Evolutionary conservation across 768 basidiomycete species (phyloP).

Genomic region (Kwoniella bestiolae): DNA sequence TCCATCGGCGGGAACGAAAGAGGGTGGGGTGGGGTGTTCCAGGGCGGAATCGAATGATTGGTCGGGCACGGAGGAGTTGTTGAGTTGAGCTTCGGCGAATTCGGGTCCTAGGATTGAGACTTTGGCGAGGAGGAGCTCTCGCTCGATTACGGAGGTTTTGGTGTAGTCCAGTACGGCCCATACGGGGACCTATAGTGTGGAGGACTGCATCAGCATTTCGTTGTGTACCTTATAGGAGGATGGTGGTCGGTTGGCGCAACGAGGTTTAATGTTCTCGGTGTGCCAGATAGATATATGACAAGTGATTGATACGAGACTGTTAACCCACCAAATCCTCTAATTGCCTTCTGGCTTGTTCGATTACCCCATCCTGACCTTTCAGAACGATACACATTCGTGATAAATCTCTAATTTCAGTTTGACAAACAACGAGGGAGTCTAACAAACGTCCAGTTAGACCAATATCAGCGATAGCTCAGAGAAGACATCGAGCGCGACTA

Average conservation of each 20-base stretch:
- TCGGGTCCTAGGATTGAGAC: slow-evolving; percentile 97
- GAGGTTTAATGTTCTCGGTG: too few species aligned
- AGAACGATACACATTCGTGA: slow-evolving; percentile 98
- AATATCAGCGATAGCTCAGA: too few species aligned
- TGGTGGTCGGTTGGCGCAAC: not conserved
- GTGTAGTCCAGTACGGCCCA: slow-evolving; percentile 99
- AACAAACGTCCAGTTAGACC: too few species aligned
- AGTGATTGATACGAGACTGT: not conserved
- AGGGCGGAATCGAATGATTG: slow-evolving; percentile 53
- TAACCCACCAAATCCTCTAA: slow-evolving; percentile 90
- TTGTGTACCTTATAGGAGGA: too few species aligned
- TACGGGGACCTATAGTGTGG: slow-evolving; percentile 77
- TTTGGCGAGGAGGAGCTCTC: slow-evolving; percentile 93
- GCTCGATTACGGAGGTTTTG: slow-evolving; percentile 83
- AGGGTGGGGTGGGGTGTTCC: slow-evolving; percentile 64
- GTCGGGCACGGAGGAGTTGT: slow-evolving; percentile 80
- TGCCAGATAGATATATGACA: not conserved
- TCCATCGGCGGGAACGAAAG: slow-evolving; percentile 72
- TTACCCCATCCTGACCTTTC: slow-evolving; percentile 93
- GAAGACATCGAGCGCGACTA: too few species aligned
- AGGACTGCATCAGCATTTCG: not conserved
- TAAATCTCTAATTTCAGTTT: slow-evolving; percentile 94
- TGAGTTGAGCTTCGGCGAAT: slow-evolving; percentile 89
- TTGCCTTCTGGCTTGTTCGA: slow-evolving; percentile 94
- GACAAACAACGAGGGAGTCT: slow-evolving; percentile 96